Percentiles rank a stretch among this genome's conserved stretches.
Conservation (phyloP, 768 basidiomycete genomes). For the Kwoniella mangroviensis region DNA sequence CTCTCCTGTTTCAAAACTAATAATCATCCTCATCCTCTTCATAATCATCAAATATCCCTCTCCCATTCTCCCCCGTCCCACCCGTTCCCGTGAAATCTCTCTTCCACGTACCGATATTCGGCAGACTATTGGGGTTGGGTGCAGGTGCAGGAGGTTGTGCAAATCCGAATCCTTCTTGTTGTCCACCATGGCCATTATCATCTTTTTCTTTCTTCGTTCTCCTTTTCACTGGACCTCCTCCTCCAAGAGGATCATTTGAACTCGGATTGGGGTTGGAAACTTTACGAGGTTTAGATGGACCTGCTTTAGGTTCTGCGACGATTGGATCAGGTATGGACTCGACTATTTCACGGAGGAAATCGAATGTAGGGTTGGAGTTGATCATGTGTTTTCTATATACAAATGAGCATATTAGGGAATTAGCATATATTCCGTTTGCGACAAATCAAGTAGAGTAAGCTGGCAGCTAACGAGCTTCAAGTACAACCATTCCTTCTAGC, state of each 20-base stretch:
- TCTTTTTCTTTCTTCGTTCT: conserved; percentile 29
- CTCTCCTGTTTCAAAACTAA: conserved; percentile 4
- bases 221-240: conserved; percentile 22
- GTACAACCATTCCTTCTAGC: too few species aligned
- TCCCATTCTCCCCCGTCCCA: conserved; percentile 58
- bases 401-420: neutral
- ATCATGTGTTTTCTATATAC: conserved; percentile 85
- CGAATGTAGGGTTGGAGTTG: conserved; percentile 82
- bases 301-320: conserved; percentile 64
- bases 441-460: neutral
- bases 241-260: conserved; percentile 18
- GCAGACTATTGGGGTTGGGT: conserved; percentile 22
- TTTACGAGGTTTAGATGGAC: conserved; percentile 24
- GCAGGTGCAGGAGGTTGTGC: neutral
- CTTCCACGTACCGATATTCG: conserved; percentile 42
- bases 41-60: conserved; percentile 56
- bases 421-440: neutral
- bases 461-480: too few species aligned
- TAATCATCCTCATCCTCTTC: conserved; percentile 59
- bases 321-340: conserved; percentile 84
- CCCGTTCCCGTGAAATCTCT: conserved; percentile 51
- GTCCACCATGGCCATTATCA: conserved; percentile 5
- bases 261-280: conserved; percentile 16
- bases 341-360: conserved; percentile 92
- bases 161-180: neutral